Conservation (phyloP, 2,329 filamentous ascomycete species). For the Chrysosporium queenslandicum region DNA sequence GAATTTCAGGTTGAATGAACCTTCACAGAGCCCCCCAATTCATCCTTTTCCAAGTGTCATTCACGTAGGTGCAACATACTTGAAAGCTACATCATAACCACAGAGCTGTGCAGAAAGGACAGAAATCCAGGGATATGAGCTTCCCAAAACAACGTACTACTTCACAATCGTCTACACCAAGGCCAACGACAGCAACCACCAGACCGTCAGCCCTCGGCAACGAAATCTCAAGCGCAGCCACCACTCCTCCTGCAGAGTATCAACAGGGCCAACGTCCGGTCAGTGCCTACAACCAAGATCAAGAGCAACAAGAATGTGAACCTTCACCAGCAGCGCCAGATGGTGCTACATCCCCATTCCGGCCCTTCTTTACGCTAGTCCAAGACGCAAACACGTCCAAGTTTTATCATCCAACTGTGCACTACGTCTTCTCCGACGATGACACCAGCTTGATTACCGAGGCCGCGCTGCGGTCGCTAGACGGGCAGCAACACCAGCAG, state of each 20-base stretch:
- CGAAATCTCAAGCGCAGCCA: not conserved
- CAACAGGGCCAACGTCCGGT: constrained; percentile 1
- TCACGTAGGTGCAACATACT: too few relatives aligned
- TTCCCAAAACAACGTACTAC: not conserved
- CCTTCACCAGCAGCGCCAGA: constrained; percentile 7
- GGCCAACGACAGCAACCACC: not conserved
- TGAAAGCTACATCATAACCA: too few relatives aligned
- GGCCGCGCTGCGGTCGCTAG: constrained; percentile 49
- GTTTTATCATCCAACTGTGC: constrained; percentile 73
- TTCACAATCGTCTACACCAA: constrained; percentile 7
- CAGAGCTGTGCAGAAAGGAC: not conserved
- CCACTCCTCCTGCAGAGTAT: not conserved
- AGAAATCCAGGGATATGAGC: not conserved
- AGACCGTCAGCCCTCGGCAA: not conserved
- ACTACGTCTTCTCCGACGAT: constrained; percentile 91
- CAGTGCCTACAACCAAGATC: not conserved
- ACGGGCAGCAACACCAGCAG: constrained; percentile 23
- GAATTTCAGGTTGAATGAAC: not conserved
- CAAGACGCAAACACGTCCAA: constrained; percentile 63
- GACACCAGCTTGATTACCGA: constrained; percentile 66
- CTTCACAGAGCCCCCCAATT: not conserved
- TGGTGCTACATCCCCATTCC: constrained; percentile 42
- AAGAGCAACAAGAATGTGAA: not conserved
- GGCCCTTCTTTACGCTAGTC: constrained; percentile 76
- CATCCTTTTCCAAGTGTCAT: too few relatives aligned